Evolutionary conservation across 306 rosid species (phyloP).

Genomic region (Oxytropis ochrocephala): DNA sequence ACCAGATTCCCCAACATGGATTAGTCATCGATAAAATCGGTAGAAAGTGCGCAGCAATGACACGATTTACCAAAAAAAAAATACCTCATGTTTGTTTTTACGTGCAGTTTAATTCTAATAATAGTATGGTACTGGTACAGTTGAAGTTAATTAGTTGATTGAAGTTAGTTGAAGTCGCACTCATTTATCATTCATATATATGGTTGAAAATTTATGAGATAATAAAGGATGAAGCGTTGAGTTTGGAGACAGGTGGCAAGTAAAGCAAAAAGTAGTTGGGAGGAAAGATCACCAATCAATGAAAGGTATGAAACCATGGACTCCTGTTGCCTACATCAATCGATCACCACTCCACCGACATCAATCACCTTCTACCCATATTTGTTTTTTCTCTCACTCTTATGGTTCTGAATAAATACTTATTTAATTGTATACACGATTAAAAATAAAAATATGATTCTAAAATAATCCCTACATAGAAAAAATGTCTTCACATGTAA

Average conservation of each 20-base stretch:
- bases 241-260: conserved; percentile 14
- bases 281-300: conserved; percentile 25
- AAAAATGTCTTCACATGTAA: too few relatives aligned
- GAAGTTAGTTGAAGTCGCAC: not conserved
- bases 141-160: not conserved
- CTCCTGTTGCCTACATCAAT: not conserved
- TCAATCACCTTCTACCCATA: not conserved
- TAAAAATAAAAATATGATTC: too few relatives aligned
- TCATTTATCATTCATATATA: not conserved
- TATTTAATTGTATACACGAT: too few relatives aligned
- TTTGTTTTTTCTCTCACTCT: too few relatives aligned
- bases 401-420: too few relatives aligned
- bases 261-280: conserved; percentile 25
- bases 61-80: too few relatives aligned
- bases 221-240: conserved; percentile 22
- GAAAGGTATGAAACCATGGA: not conserved
- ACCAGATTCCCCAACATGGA: too few relatives aligned
- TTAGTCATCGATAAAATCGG: too few relatives aligned
- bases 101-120: too few relatives aligned
- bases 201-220: conserved; percentile 34
- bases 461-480: too few relatives aligned
- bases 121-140: not conserved
- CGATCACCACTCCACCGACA: not conserved
- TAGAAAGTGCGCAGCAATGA: too few relatives aligned
- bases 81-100: too few relatives aligned